Conservation (phyloP, 2,329 filamentous ascomycete species). For the Pleoardoris graminearum region DNA sequence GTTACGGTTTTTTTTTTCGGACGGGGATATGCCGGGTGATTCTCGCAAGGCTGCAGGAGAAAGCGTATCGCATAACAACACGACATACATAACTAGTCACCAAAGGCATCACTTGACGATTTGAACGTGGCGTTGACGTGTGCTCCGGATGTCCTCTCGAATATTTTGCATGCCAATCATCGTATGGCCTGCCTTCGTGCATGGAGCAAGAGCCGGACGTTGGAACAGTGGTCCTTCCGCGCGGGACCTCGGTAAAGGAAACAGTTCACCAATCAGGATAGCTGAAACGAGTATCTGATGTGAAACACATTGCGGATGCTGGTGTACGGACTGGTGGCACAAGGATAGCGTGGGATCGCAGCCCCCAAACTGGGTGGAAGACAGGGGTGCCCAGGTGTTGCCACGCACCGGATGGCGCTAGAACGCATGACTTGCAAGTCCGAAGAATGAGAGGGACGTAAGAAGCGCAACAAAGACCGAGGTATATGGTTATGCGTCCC, state of each 20-base stretch:
- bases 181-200: neutral
- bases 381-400: neutral
- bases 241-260: neutral
- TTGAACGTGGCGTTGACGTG: neutral
- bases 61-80: neutral
- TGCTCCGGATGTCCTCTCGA: neutral
- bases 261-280: neutral
- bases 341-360: conserved; percentile 6
- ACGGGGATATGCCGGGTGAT: neutral
- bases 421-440: conserved; percentile 3
- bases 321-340: conserved; percentile 3
- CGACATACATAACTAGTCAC: neutral
- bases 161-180: conserved; percentile 2
- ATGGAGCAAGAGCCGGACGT: conserved; percentile 2
- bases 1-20: neutral
- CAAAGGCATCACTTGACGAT: neutral
- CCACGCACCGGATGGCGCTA: conserved; percentile 6
- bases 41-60: neutral
- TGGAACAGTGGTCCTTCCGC: conserved; percentile 3
- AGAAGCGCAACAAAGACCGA: neutral
- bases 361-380: conserved; percentile 1
- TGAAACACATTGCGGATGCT: conserved; percentile 6
- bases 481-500: conserved; percentile 7
- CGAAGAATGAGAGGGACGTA: neutral
- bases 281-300: neutral